Base-by-base conservation (phyloP, 106 monocot species). In the Gastrodia elata region DNA sequence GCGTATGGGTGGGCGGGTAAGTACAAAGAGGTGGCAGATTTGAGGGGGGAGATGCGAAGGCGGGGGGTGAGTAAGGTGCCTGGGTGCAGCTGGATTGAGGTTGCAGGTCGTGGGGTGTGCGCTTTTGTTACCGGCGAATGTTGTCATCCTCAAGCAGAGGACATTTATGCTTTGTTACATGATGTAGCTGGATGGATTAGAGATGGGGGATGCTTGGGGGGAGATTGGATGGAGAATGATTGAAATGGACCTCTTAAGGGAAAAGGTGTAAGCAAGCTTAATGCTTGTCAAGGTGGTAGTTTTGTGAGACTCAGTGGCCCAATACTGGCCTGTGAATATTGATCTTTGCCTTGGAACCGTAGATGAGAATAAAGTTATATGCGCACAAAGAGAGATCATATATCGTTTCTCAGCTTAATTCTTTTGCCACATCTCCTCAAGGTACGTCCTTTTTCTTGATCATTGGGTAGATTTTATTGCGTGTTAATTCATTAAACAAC, bases 1-100 rank as follows among this genome's bases (percentile, higher is more conserved):
- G 78, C 79, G 2, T 87, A 82, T 75, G 87, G 89, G 18, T 80
- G 73, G 40, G 85, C 64, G 2, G 87, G 89, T 34, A 89, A 71
- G 71, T 85, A 52, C 26, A 58, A 38, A 10, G 85, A 86, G 56
- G 64, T 90, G 70, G 78, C 73, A 22, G 82, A 82, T 33, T 78
- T 82, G 43, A 73, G 90, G 56, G 65, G 65, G 7, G 77, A 80
- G 55, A 94, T 94, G 93, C 48, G 72, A 75, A 37, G 74, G 64
- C 69, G 68, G 61, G 82, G 77, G 26, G 84, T 94, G 33, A 79
- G 80, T 67, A 94, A 94, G 70, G 38, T 77, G 38, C 79, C 84
- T 0, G 90, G 93, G 18, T 94, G 87, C 61, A 94, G 90, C 73
- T 94, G 93, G 90, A 82, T 94, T 39, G 89, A 87, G 83, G 76